These are phyloP conservation scores for Fusarium equiseti DNA, from an alignment of 2,329 filamentous ascomycete genomes.

Conservation along the genomic window DNA sequence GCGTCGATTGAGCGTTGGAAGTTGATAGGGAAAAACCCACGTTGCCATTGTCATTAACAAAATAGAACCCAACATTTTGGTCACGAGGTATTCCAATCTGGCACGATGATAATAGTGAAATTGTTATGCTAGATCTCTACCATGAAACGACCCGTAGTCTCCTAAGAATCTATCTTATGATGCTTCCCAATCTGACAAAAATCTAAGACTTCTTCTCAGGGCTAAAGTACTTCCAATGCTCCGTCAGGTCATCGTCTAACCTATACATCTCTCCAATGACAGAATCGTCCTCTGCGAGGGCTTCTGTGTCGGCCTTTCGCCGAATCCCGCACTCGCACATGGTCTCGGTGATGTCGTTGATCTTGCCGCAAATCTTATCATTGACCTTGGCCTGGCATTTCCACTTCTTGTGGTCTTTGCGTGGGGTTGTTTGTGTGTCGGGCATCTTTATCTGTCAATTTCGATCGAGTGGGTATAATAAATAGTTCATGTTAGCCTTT, in stretches of 20 bases:
- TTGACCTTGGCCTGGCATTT: slow-evolving; percentile 3
- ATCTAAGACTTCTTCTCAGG: not conserved
- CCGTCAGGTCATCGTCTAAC: not conserved
- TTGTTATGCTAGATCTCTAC: not conserved
- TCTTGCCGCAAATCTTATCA: not conserved
- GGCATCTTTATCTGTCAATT: not conserved
- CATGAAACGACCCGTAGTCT: not conserved
- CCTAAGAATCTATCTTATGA: fast-evolving
- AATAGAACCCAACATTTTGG: too few relatives aligned
- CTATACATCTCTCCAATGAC: slow-evolving; percentile 3
- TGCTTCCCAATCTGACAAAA: too few relatives aligned
- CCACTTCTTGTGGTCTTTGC: slow-evolving; percentile 25
- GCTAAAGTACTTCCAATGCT: slow-evolving; percentile 1
- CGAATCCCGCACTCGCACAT: not conserved
- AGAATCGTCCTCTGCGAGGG: not conserved
- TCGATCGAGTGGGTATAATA: too few relatives aligned
- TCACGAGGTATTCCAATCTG: too few relatives aligned
- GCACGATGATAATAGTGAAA: too few relatives aligned
- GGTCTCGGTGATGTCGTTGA: not conserved
- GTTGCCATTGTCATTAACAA: too few relatives aligned
- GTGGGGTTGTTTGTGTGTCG: not conserved
- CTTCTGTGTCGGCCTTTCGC: not conserved
- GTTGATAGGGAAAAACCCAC: not conserved
- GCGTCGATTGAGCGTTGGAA: not conserved
- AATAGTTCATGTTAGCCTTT: not conserved